Base-by-base conservation (phyloP, 2,329 filamentous ascomycete genomes). In the Boeremia lycopersici region DNA sequence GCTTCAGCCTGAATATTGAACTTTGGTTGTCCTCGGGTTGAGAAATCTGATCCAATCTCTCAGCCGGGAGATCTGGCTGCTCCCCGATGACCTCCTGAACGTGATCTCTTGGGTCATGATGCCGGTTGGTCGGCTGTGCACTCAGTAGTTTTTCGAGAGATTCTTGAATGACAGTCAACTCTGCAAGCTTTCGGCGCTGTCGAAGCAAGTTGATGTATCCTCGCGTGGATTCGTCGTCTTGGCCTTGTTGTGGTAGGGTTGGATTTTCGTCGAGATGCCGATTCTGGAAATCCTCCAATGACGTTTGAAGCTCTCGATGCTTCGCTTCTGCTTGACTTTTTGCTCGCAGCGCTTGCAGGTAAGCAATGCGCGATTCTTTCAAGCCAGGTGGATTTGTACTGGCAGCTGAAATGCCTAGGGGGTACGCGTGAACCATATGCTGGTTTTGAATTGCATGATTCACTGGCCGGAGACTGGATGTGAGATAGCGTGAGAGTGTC, bases 91-190 rank as follows among this genome's bases (percentile, higher is more conserved):
- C 55, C 10, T 71, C 59, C 36, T 65, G 67, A 28, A 75, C 53
- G 23, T 65, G 50, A 17, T 54, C 53, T 36, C 65, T 67, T 1
- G 69, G 65, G 45, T 74, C 71, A 13, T 63, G 59, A 12, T 56
- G 52, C 2, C 56, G 48, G 15, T 56, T 57, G 13, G 73, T 70
- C 4, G 79, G 68, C 41, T 78, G 74, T 25, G 65, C 61, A 47
- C 62, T 63, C n/a, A 73, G 45, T 13, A 77, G 31, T 35, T 68
- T 72, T 17, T 78, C 74, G 6, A 82, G 60, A 40, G 79, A 76
- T 23, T 76, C 72, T 44, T 79, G 76, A 29, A 82, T 77, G 15
- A 81, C 72, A 44, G 79, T 75, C 2, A 82, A 67, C 54, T 79
- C 80, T 42, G 73, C 71, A 58, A 77, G 73, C n/a, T 74, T 75